Conservation (phyloP, 164 flowering plant genomes). For the Tetracentron sinense region DNA sequence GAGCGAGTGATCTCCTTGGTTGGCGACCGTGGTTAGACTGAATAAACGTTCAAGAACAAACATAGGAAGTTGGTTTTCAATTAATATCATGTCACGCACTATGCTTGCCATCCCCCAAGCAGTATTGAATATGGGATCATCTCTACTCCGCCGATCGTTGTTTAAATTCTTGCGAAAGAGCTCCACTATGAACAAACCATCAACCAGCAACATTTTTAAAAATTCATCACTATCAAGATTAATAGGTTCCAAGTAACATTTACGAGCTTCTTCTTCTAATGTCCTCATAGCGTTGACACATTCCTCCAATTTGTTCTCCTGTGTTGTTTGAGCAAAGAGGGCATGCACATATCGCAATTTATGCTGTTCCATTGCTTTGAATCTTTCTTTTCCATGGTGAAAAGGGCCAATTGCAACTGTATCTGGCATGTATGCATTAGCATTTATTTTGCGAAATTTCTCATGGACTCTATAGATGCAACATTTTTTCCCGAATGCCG, state of each 20-base stretch:
- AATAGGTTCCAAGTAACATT: constrained; percentile 43
- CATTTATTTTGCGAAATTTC: constrained; percentile 34
- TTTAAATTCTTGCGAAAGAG: constrained; percentile 20
- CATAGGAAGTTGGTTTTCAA: too few species aligned
- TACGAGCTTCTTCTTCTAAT: constrained; percentile 37
- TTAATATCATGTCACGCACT: constrained; percentile 47
- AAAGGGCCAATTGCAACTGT: too few species aligned
- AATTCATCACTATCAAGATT: constrained; percentile 37
- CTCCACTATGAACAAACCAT: constrained; percentile 52
- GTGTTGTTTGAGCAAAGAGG: constrained; percentile 13
- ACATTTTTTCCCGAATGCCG: too few species aligned
- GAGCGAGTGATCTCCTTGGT: too few species aligned
- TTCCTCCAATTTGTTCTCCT: constrained; percentile 15
- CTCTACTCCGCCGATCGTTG: too few species aligned
- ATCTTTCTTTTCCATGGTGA: constrained; percentile 23
- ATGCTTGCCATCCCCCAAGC: constrained; percentile 39
- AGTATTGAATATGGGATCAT: too few species aligned
- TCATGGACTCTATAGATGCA: too few species aligned
- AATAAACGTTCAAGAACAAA: too few species aligned
- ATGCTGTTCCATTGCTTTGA: constrained; percentile 41
- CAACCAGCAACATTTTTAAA: constrained; percentile 54
- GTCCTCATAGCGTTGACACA: constrained; percentile 21
- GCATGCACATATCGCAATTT: constrained; percentile 34
- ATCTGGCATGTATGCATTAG: constrained; percentile 36
- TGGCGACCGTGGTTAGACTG: too few species aligned